Conservation (phyloP, 768 basidiomycete species). For the Boletus rubescentipes region DNA sequence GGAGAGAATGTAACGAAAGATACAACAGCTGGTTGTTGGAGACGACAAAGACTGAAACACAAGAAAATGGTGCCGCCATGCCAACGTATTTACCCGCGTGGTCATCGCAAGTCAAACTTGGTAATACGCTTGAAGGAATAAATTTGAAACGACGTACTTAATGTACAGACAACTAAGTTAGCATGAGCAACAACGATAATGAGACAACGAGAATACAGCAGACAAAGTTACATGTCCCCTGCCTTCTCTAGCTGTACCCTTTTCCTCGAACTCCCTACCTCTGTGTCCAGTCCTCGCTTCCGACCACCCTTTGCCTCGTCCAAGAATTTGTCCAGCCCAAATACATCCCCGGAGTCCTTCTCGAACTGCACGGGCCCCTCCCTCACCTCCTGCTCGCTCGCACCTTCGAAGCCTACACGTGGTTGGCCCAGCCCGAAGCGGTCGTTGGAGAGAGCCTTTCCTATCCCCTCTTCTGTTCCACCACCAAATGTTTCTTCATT, state of each 20-base stretch:
- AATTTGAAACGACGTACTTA: background rate
- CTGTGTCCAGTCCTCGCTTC: conserved; percentile 82
- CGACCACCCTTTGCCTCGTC: conserved; percentile 96
- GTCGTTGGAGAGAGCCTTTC: conserved; percentile 87
- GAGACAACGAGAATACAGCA: background rate
- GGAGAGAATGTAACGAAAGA: conserved; percentile 6
- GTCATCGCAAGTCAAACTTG: background rate
- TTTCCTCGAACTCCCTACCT: conserved; percentile 67
- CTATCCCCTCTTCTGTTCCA: conserved; percentile 94
- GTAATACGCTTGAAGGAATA: background rate
- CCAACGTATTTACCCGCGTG: conserved; percentile 11
- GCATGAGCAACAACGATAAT: background rate
- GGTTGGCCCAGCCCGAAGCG: conserved; percentile 88
- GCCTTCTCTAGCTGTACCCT: conserved; percentile 69
- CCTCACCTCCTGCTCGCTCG: conserved; percentile 76
- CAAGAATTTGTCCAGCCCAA: conserved; percentile 95
- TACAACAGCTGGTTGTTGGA: background rate
- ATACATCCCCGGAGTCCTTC: conserved; percentile 96
- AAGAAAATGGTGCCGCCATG: conserved; percentile 14
- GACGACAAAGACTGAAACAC: background rate
- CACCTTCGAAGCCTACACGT: conserved; percentile 87
- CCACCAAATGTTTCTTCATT: conserved; percentile 93
- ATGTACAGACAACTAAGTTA: background rate
- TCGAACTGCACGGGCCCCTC: conserved; percentile 99
- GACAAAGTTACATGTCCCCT: conserved; percentile 36